A percentile compares a stretch with the other conserved stretches of the same genome.
Evolutionary conservation across 176 grass and related monocot genomes (phyloP).

Genomic region (Rhynchospora breviuscula): DNA sequence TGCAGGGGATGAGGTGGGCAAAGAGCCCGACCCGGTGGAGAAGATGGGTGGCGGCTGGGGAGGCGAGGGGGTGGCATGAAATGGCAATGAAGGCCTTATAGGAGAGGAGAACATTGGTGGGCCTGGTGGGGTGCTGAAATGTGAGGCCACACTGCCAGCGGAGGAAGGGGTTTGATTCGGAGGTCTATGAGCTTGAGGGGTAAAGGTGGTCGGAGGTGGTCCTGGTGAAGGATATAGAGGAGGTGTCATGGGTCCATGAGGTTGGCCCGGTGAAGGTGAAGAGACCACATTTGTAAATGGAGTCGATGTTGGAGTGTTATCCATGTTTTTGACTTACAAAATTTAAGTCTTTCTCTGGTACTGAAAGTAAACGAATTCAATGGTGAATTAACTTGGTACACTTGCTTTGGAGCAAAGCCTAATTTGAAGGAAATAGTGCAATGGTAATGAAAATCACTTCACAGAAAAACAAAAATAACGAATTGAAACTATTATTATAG

Average conservation of each 20-base stretch:
- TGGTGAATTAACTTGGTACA: background rate
- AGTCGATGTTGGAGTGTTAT: slow-evolving; percentile 7
- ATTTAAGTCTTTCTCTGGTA: background rate
- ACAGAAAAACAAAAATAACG: background rate
- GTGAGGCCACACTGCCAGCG: slow-evolving; percentile 26
- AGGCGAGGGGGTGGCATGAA: slow-evolving; percentile 57
- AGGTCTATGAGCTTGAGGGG: slow-evolving; percentile 13
- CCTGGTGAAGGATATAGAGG: background rate
- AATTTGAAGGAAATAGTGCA: background rate
- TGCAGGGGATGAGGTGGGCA: slow-evolving; percentile 54
- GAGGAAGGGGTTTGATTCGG: slow-evolving; percentile 7
- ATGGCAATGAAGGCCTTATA: slow-evolving; percentile 64
- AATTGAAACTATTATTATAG: background rate
- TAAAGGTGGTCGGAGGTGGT: slow-evolving; percentile 3
- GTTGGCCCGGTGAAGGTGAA: background rate
- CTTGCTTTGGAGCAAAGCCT: background rate
- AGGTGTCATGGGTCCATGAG: background rate
- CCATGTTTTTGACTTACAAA: background rate
- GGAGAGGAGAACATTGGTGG: slow-evolving; percentile 87
- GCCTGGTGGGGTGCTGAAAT: slow-evolving; percentile 81
- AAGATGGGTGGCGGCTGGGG: slow-evolving; percentile 44
- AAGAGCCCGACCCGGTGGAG: slow-evolving; percentile 26
- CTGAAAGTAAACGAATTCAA: background rate
- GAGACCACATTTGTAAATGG: slow-evolving; percentile 11
- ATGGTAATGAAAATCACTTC: background rate